Conservation (phyloP, 2,329 filamentous ascomycete genomes). For the Purpureocillium lavendulum region DNA sequence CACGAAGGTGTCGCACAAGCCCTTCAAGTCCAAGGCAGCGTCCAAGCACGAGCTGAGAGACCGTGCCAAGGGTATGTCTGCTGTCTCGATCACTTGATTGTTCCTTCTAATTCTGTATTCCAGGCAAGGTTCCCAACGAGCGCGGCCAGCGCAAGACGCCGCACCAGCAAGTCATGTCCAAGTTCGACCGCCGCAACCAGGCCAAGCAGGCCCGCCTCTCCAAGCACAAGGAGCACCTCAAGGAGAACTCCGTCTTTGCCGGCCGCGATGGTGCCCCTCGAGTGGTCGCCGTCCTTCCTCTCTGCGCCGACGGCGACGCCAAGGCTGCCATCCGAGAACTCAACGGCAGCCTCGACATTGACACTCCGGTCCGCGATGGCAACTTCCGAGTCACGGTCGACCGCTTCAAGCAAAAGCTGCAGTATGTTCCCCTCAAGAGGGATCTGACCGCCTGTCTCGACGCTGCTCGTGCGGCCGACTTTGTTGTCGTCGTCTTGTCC, state of each 20-base stretch:
- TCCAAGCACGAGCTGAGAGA: constrained; percentile 84
- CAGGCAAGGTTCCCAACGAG: constrained; percentile 73
- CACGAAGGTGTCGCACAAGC: constrained; percentile 80
- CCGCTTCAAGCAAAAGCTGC: constrained; percentile 88
- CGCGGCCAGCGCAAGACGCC: constrained; percentile 74
- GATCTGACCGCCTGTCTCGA: constrained; percentile 75
- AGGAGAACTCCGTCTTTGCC: constrained; percentile 72
- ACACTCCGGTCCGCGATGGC: constrained; percentile 51
- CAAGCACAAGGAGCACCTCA: constrained; percentile 77
- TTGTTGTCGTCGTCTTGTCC: constrained; percentile 79
- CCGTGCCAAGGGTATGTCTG: constrained; percentile 62
- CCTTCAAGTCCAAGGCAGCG: constrained; percentile 86
- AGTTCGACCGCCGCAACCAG: constrained; percentile 90
- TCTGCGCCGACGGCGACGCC: constrained; percentile 66
- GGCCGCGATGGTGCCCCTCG: constrained; percentile 81
- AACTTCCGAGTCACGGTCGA: constrained; percentile 65
- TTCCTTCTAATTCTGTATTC: neutral
- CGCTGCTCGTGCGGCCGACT: constrained; percentile 82
- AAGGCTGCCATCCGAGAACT: constrained; percentile 59
- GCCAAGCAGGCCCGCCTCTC: constrained; percentile 79
- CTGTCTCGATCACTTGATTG: neutral
- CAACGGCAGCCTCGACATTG: constrained; percentile 73
- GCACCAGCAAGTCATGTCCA: constrained; percentile 95
- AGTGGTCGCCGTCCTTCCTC: constrained; percentile 78
- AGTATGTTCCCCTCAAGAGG: constrained; percentile 69